A percentile compares a stretch with the other conserved stretches of the same genome.
These are phyloP conservation scores for Pleurotus pulmonarius DNA, from an alignment of 768 basidiomycete species.

Conservation along the genomic window DNA sequence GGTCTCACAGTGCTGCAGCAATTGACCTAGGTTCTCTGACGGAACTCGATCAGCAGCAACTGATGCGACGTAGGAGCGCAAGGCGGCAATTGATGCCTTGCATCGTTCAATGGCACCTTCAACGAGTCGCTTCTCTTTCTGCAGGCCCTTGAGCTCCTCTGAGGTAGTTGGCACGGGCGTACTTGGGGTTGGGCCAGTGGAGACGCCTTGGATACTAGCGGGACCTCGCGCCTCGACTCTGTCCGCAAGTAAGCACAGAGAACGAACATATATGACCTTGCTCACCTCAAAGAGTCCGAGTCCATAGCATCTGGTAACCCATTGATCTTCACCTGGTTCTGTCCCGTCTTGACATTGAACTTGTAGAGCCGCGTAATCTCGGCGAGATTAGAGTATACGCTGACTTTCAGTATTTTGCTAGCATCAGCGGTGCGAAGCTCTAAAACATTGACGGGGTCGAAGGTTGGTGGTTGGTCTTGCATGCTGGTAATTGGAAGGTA, in stretches of 20 bases:
- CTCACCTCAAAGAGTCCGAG: slow-evolving; percentile 9
- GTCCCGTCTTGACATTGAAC: slow-evolving; percentile 14
- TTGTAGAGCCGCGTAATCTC: slow-evolving; percentile 33
- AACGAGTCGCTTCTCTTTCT: not conserved
- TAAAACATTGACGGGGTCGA: slow-evolving; percentile 14
- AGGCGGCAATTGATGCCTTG: slow-evolving; percentile 12
- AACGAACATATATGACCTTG: not conserved
- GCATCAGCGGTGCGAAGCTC: slow-evolving; percentile 22
- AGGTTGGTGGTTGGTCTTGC: slow-evolving; percentile 11
- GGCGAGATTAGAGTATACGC: slow-evolving; percentile 31
- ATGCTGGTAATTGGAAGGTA: not conserved
- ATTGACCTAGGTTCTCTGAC: slow-evolving; percentile 11
- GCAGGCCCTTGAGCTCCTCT: not conserved
- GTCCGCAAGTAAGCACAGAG: not conserved
- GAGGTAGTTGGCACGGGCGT: slow-evolving; percentile 5
- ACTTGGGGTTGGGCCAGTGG: slow-evolving; percentile 9
- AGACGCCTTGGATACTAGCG: slow-evolving; percentile 19
- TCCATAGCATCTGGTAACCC: slow-evolving; percentile 9
- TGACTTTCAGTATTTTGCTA: slow-evolving; percentile 30
- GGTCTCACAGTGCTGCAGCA: slow-evolving; percentile 15
- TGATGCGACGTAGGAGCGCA: slow-evolving; percentile 14
- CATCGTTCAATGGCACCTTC: slow-evolving; percentile 14
- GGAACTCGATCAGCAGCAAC: slow-evolving; percentile 14
- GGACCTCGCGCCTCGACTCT: slow-evolving; percentile 18
- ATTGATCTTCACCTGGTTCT: slow-evolving; percentile 8